Evolutionary conservation across 768 basidiomycete genomes (phyloP), one percentile per base, ranked within the genome.

Genomic region (Russula sp.): DNA sequence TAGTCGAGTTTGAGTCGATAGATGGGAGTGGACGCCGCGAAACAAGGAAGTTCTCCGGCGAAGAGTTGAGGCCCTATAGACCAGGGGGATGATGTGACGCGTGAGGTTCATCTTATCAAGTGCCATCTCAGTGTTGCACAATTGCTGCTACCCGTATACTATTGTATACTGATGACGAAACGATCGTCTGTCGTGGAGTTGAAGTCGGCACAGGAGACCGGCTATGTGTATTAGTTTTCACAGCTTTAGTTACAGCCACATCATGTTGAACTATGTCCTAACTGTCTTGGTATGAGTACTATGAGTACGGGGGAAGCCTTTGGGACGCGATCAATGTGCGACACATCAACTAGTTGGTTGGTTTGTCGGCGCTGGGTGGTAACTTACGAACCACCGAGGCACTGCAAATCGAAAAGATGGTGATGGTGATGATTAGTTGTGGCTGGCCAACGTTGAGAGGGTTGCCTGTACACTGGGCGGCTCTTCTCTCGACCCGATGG

Each of bases 1-100:
- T 7, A 11, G 66, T 66, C 10, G 46, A 65, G 18, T 56, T 42
- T 10, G 52, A 60, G 20, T 55, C 65, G 13, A 32, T 47, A 10
- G 60, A 59, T 10, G 34, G 60, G 38, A 53, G 29, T 10, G 56
- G 61, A 22, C 61, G 45, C 25, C 34, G 10, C 25, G 61, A 55
- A 35, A 62, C 9, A 22, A 41, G 45, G 13, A 47, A 55, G 3
- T 56, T 67, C 25, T 39, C 53, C 8, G 25, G 9, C 4, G 42
- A 53, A 35, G 43, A 45, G 1, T 16, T 59, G 55, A 22, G 7
- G 18, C 25, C 57, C 11, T 62, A 57, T 20, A n/a, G 29, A 41
- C 49, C 49, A 38, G 43, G 22, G 58, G 6, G 8, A 11, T 45
- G 4, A 45, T 34, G 2, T 7, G 13, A 49, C 25, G 11, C 29